Base-by-base conservation (phyloP, 2,329 filamentous ascomycete species). In the Elsinoe batatas region DNA sequence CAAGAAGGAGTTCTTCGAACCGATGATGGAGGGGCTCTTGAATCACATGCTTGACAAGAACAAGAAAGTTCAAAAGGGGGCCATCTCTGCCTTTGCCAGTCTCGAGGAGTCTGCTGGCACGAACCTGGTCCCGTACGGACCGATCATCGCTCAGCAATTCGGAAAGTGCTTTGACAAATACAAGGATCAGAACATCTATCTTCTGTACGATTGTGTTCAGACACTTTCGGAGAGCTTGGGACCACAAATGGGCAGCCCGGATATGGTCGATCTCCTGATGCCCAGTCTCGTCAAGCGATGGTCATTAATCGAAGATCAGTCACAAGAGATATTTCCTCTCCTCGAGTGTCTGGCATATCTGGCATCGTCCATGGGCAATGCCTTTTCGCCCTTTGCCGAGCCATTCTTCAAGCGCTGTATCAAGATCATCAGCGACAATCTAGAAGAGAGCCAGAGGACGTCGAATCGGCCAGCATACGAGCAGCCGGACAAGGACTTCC, bases 131-230 rank as follows among this genome's bases (percentile, higher is more conserved):
- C 88, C 88, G 0, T 98, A 96, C 72, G 91, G 88, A 64, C 80
- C 85, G 26, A 88, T 91, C 22, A 97, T 98, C 64, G 82, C 97
- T 54, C 85, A 84, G 59, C 93, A 97, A 68, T 97, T 91, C 65
- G 90, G 96, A 53, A 78, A 80, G 58, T 98, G 93, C 71, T 98
- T 98, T 71, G 80, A 78, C 54, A 90, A 87, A 71, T 98, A 97
- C 81, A 97, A 98, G 78, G 91, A 97, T 71, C 85, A 89, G 65
- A 98, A 98, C 74, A 96, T 97, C 83, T 96, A 94, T 74, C 94
- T 97, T 55, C 81, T 98, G 33, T 98, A 98, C 74, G 93, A 98
- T 72, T 97, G 93, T 69, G 88, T 98, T 33, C 93, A 98, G 73
- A 98, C 93, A 0, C 76, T 98, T 57, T 93, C 93, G 3, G 93